A percentile compares a stretch with the other conserved stretches of the same genome.
These are phyloP conservation scores for Artemisia annua DNA, from an alignment of 129 eudicot genomes.

Conservation along the genomic window DNA sequence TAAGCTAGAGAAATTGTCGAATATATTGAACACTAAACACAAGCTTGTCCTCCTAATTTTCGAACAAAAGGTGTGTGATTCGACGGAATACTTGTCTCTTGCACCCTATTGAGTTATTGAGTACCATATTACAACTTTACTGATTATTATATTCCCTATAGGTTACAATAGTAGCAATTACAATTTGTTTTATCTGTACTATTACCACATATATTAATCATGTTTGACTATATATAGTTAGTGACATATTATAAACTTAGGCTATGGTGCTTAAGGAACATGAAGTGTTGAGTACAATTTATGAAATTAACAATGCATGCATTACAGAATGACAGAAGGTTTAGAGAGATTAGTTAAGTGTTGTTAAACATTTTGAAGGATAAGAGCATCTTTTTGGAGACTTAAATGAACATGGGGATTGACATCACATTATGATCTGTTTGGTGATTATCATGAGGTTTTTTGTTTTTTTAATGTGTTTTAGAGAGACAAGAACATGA, in stretches of 20 bases:
- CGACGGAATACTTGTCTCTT: too few relatives aligned
- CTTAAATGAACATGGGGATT: conserved; percentile 46
- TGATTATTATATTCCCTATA: too few relatives aligned
- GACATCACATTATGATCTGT: conserved; percentile 36
- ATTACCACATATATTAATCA: not conserved
- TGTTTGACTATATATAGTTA: conserved; percentile 9
- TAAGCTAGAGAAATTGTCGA: too few relatives aligned
- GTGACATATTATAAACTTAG: not conserved
- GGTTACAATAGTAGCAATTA: too few relatives aligned
- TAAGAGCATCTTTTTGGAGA: conserved; percentile 37
- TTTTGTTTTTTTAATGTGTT: conserved; percentile 14
- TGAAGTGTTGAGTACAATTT: conserved; percentile 18
- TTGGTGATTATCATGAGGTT: conserved; percentile 31
- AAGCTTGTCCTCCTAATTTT: too few relatives aligned
- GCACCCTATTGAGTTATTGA: too few relatives aligned
- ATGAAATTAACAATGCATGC: conserved; percentile 7
- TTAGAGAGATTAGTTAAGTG: conserved; percentile 21
- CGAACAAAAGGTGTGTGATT: too few relatives aligned
- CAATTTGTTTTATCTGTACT: too few relatives aligned
- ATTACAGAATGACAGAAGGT: conserved; percentile 31
- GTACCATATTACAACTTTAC: too few relatives aligned
- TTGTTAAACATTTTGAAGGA: conserved; percentile 30
- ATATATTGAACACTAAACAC: too few relatives aligned
- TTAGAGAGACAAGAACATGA: conserved; percentile 35
- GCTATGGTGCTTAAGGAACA: not conserved